Percentiles rank a stretch among this genome's conserved stretches.
Conservation (phyloP, 1,284 basidiomycete genomes). For the Papiliotrema laurentii region DNA sequence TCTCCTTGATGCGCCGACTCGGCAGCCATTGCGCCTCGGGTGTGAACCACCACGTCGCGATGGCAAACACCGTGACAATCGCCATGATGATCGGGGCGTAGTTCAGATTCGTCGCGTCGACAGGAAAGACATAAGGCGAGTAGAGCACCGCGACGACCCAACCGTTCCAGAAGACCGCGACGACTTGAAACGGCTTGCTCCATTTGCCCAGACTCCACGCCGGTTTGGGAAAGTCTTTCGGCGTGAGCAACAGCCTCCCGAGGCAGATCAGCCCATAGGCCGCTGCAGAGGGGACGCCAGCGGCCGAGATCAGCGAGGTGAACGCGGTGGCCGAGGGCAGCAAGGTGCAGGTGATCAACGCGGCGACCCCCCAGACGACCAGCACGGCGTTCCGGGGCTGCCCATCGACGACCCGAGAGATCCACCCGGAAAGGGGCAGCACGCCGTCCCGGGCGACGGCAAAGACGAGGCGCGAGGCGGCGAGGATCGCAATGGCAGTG, state of each 20-base stretch:
- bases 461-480: conserved; percentile 75
- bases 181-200: conserved; percentile 62
- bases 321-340: conserved; percentile 80
- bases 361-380: conserved; percentile 71
- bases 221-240: conserved; percentile 64
- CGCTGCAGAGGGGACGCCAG: conserved; percentile 69
- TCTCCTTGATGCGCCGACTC: too few relatives aligned
- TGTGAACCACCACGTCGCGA: not conserved
- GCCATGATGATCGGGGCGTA: conserved; percentile 32
- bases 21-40: not conserved
- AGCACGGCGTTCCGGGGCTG: conserved; percentile 77
- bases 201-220: conserved; percentile 65
- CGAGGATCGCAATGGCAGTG: conserved; percentile 75
- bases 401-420: conserved; percentile 62
- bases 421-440: conserved; percentile 63
- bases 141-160: conserved; percentile 60
- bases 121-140: conserved; percentile 77
- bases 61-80: not conserved
- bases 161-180: conserved; percentile 64
- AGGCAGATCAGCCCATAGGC: conserved; percentile 73
- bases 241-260: conserved; percentile 67
- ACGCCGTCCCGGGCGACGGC: conserved; percentile 85
- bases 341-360: conserved; percentile 69
- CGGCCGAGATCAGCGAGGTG: conserved; percentile 75
- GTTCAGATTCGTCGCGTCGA: conserved; percentile 66